These are phyloP conservation scores for Umbellularia californica DNA, from an alignment of 164 flowering plant species.

Conservation along the genomic window DNA sequence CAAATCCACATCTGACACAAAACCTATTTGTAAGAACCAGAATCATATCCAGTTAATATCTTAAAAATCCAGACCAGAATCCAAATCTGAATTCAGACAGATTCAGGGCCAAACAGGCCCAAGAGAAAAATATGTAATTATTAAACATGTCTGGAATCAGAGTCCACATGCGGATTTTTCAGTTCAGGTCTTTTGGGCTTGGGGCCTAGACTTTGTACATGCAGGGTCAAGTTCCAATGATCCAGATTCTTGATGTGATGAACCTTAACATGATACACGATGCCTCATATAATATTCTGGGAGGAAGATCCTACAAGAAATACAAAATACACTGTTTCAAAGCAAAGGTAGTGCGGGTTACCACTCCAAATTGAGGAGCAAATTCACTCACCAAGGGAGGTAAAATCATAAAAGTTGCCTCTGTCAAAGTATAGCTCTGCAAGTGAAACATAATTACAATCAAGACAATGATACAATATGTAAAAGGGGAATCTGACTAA, in stretches of 20 bases:
- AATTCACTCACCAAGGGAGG: constrained; percentile 80
- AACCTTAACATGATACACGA: neutral
- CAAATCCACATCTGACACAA: too few species aligned
- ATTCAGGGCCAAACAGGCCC: too few species aligned
- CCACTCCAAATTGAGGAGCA: neutral
- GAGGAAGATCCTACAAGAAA: too few species aligned
- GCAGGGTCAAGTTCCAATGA: neutral
- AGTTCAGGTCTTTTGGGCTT: too few species aligned
- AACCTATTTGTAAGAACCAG: too few species aligned
- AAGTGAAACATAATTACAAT: constrained; percentile 13
- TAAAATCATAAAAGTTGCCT: constrained; percentile 94
- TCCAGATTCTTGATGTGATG: neutral
- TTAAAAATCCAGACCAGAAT: too few species aligned
- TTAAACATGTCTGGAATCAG: too few species aligned
- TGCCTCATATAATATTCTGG: neutral
- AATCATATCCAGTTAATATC: too few species aligned
- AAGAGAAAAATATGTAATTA: too few species aligned
- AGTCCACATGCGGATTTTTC: too few species aligned
- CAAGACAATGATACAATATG: neutral
- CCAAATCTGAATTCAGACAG: too few species aligned
- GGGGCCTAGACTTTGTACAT: neutral
- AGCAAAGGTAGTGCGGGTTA: neutral
- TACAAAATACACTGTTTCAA: neutral
- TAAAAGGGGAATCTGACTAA: neutral
- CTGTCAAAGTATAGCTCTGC: constrained; percentile 94